phyloP scores from a whole-genome alignment of 1,284 basidiomycete species.

The Melampsora americana region DNA sequence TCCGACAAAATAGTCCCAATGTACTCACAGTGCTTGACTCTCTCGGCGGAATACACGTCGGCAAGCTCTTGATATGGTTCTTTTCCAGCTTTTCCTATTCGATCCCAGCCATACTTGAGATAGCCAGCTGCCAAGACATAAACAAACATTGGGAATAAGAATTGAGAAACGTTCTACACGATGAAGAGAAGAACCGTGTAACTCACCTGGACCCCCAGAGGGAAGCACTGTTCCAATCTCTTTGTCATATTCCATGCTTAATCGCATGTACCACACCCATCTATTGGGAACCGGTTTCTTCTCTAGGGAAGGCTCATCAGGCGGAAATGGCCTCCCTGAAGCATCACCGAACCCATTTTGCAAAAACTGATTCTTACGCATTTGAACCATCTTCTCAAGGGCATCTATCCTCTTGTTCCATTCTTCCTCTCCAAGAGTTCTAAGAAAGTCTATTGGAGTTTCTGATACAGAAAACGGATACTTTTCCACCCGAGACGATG shows the following conservation, averaged over 20 bases:
- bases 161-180: neutral
- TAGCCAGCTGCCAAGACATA: slow-evolving; percentile 29
- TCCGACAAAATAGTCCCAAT: too few species aligned
- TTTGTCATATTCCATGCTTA: slow-evolving; percentile 38
- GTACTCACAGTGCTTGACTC: slow-evolving; percentile 26
- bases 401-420: slow-evolving; percentile 20
- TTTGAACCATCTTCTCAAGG: slow-evolving; percentile 20
- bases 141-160: neutral
- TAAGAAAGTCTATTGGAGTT: slow-evolving; percentile 37
- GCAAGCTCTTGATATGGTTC: slow-evolving; percentile 40
- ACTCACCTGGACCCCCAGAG: slow-evolving; percentile 36
- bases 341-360: slow-evolving; percentile 28
- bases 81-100: slow-evolving; percentile 32
- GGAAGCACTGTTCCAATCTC: slow-evolving; percentile 17
- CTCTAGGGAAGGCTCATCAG: slow-evolving; percentile 24
- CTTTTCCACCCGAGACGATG: neutral
- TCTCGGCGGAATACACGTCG: slow-evolving; percentile 33
- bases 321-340: slow-evolving; percentile 25
- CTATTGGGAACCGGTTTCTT: slow-evolving; percentile 39
- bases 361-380: slow-evolving; percentile 20
- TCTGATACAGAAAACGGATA: neutral
- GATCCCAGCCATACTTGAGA: slow-evolving; percentile 44
- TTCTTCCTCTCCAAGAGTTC: slow-evolving; percentile 4
- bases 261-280: slow-evolving; percentile 43
- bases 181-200: neutral